phyloP scores from a whole-genome alignment of 345 rosid genomes.

The Zanthoxylum bungeanum region DNA sequence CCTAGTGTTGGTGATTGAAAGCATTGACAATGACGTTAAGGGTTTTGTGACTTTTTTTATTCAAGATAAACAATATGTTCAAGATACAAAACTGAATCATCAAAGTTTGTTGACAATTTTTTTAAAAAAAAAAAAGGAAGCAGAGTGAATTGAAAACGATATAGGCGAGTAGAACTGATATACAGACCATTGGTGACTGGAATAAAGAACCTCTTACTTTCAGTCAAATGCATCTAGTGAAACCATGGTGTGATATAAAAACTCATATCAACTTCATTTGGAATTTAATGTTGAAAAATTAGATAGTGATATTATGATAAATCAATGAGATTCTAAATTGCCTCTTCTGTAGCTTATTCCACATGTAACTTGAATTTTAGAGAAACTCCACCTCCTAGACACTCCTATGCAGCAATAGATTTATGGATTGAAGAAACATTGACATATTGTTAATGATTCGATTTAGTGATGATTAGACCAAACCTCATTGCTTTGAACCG shows the following conservation, averaged over 20 bases:
- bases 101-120: background rate
- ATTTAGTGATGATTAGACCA: conserved; percentile 9
- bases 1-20: background rate
- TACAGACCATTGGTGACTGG: background rate
- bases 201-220: no score
- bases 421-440: conserved; percentile 7
- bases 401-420: no score
- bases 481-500: conserved; percentile 46
- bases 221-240: background rate
- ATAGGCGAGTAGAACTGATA: background rate
- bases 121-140: background rate
- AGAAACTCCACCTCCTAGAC: no score
- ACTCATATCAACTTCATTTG: background rate
- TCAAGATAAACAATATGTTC: background rate
- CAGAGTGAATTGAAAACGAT: background rate
- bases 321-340: background rate
- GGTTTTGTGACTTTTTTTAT: background rate
- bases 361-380: background rate
- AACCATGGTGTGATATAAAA: background rate
- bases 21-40: background rate
- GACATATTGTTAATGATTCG: conserved; percentile 7
- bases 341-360: background rate
- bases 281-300: background rate
- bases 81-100: background rate
- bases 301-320: background rate